phyloP scores from a whole-genome alignment of 2,329 filamentous ascomycete genomes.

The Cordyceps farinosa region DNA sequence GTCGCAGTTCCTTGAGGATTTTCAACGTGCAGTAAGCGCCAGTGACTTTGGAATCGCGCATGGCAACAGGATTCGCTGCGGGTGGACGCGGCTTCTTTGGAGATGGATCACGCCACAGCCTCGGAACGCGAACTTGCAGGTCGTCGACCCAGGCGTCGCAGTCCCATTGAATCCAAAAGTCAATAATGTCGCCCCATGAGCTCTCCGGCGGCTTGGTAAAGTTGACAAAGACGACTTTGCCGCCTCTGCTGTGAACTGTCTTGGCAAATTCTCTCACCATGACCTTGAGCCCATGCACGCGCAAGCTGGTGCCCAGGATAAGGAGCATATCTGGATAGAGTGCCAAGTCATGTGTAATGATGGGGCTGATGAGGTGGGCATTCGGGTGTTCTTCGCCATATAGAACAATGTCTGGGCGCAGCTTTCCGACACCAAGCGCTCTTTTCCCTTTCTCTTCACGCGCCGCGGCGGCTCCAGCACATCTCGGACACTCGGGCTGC shows the following conservation, averaged over 20 bases:
- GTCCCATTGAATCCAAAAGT: constrained; percentile 73
- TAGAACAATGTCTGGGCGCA: constrained; percentile 69
- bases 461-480: constrained; percentile 58
- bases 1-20: constrained; percentile 38
- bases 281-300: constrained; percentile 67
- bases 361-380: constrained; percentile 63
- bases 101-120: constrained; percentile 55
- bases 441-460: constrained; percentile 64
- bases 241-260: constrained; percentile 63
- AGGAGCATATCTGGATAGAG: constrained; percentile 64
- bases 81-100: constrained; percentile 35
- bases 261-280: constrained; percentile 70
- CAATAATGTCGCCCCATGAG: constrained; percentile 68
- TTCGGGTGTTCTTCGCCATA: constrained; percentile 72
- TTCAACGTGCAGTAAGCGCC: constrained; percentile 44
- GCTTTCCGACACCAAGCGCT: constrained; percentile 62
- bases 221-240: constrained; percentile 70
- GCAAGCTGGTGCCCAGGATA: constrained; percentile 67
- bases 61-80: constrained; percentile 38
- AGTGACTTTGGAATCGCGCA: constrained; percentile 45
- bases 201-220: constrained; percentile 69
- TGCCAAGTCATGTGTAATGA: constrained; percentile 64
- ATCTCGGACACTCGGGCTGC: constrained; percentile 65
- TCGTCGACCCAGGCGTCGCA: constrained; percentile 70
- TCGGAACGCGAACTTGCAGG: constrained; percentile 54